phyloP scores from a whole-genome alignment of 2,329 filamentous ascomycete species.

The Neofusicoccum sp. region DNA sequence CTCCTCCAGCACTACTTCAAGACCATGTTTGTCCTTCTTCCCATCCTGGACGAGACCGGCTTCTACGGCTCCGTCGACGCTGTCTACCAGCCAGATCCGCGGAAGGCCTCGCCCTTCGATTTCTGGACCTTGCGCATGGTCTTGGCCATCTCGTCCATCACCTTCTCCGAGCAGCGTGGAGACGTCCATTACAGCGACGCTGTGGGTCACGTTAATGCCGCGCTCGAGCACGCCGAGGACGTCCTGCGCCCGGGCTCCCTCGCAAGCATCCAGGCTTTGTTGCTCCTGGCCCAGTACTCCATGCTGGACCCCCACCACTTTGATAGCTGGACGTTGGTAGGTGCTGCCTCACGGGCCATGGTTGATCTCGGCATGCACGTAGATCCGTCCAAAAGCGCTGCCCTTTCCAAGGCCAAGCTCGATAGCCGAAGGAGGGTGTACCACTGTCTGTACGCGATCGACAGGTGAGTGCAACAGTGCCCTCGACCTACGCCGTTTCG shows the following conservation, averaged over 20 bases:
- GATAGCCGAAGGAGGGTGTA: slow-evolving; percentile 82
- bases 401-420: slow-evolving; percentile 65
- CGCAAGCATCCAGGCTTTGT: slow-evolving; percentile 79
- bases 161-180: slow-evolving; percentile 65
- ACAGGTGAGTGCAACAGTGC: slow-evolving; percentile 58
- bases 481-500: too few species aligned
- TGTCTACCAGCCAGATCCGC: slow-evolving; percentile 69
- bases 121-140: slow-evolving; percentile 89
- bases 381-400: slow-evolving; percentile 72
- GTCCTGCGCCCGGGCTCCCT: slow-evolving; percentile 84
- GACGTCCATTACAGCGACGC: slow-evolving; percentile 63
- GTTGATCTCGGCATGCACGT: slow-evolving; percentile 92
- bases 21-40: slow-evolving; percentile 76
- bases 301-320: slow-evolving; percentile 89
- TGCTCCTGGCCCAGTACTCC: slow-evolving; percentile 84
- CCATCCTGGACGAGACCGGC: slow-evolving; percentile 76
- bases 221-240: slow-evolving; percentile 74
- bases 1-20: slow-evolving; percentile 82
- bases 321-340: slow-evolving; percentile 90
- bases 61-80: slow-evolving; percentile 78
- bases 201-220: slow-evolving; percentile 61
- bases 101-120: slow-evolving; percentile 64
- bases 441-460: slow-evolving; percentile 85
- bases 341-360: slow-evolving; percentile 81
- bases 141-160: slow-evolving; percentile 74